Conservation (phyloP, 2,329 filamentous ascomycete genomes). For the Claviceps sp. region DNA sequence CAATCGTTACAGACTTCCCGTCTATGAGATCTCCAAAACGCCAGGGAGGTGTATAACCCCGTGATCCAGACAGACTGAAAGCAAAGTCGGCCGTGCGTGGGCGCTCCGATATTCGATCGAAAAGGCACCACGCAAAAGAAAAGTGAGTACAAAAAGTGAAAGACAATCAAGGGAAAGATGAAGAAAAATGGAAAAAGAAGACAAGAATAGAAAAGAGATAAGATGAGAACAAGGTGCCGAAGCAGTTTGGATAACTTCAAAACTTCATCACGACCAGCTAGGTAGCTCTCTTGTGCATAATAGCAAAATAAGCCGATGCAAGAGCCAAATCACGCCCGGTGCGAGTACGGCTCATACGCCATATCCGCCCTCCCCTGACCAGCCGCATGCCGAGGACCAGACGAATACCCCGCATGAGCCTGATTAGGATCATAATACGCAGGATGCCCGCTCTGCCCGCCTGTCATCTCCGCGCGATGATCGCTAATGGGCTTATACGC, state of each 20-base stretch:
- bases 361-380: constrained; percentile 33
- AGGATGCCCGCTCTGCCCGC: constrained; percentile 8
- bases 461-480: constrained; percentile 22
- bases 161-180: neutral
- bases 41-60: neutral
- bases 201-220: neutral
- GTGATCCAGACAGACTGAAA: neutral
- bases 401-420: constrained; percentile 1
- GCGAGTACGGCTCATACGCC: constrained; percentile 52
- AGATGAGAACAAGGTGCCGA: too few relatives aligned
- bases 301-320: neutral
- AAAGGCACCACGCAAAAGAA: neutral
- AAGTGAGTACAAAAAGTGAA: neutral
- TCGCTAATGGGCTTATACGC: constrained; percentile 21
- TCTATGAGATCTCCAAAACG: neutral
- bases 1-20: neutral
- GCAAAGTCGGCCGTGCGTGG: neutral
- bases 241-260: too few relatives aligned
- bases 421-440: constrained; percentile 24
- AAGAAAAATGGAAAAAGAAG: neutral
- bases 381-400: constrained; percentile 24
- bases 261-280: too few relatives aligned
- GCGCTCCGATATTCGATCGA: neutral
- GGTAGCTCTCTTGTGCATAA: too few relatives aligned
- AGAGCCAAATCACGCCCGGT: constrained; percentile 32